Percentiles rank a stretch among this genome's conserved stretches.
These are phyloP conservation scores for Aspergillus quadrilineatus DNA, from an alignment of 2,329 filamentous ascomycete genomes.

Conservation along the genomic window DNA sequence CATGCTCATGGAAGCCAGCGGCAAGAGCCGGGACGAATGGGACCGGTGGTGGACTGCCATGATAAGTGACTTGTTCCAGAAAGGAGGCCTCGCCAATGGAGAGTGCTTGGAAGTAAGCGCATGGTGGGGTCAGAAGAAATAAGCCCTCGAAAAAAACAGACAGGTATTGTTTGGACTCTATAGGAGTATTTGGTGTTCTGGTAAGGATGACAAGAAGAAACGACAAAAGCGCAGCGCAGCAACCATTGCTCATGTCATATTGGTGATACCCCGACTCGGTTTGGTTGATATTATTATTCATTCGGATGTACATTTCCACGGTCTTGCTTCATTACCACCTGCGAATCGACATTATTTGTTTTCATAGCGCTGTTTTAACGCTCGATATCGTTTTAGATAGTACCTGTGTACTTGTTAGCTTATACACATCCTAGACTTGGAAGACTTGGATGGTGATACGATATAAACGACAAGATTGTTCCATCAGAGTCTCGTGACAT, in stretches of 20 bases:
- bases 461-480: conserved; percentile 18
- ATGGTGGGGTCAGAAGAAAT: conserved; percentile 63
- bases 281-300: conserved; percentile 22
- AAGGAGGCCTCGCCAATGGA: conserved; percentile 74
- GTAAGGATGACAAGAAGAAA: conserved; percentile 23
- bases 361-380: conserved; percentile 77
- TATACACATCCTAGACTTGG: conserved; percentile 11
- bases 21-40: conserved; percentile 90
- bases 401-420: conserved; percentile 59
- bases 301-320: conserved; percentile 24
- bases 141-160: conserved; percentile 18
- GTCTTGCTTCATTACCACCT: conserved; percentile 16
- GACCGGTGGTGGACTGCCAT: conserved; percentile 84
- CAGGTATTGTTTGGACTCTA: conserved; percentile 15
- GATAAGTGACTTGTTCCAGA: conserved; percentile 78
- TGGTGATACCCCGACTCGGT: conserved; percentile 39
- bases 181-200: conserved; percentile 31
- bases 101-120: conserved; percentile 74
- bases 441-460: conserved; percentile 21
- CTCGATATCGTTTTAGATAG: conserved; percentile 87
- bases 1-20: conserved; percentile 74
- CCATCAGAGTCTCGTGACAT: not conserved
- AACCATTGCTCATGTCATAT: conserved; percentile 37
- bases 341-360: conserved; percentile 29
- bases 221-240: conserved; percentile 25